A percentile compares a stretch with the other conserved stretches of the same genome.
Conservation (phyloP, 345 rosid genomes). For the Corymbia maculata region DNA sequence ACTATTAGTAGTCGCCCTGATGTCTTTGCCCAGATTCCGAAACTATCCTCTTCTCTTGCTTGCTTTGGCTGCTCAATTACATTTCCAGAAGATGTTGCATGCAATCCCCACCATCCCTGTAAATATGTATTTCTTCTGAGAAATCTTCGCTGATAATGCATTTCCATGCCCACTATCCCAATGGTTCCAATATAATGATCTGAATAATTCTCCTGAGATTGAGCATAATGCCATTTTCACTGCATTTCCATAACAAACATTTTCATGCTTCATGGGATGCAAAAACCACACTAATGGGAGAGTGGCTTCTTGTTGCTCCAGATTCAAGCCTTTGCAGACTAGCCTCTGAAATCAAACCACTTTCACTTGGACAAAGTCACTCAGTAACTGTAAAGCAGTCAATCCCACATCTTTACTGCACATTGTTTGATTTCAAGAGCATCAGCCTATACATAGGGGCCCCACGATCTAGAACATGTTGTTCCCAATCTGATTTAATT, state of each 20-base stretch:
- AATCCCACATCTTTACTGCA: background rate
- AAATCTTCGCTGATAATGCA: background rate
- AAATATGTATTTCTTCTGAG: background rate
- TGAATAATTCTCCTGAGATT: background rate
- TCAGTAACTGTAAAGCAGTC: background rate
- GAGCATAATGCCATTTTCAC: background rate
- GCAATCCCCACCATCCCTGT: background rate
- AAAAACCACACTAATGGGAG: background rate
- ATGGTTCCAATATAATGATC: background rate
- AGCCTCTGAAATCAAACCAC: background rate
- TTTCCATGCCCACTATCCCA: background rate
- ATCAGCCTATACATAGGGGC: slow-evolving; percentile 48
- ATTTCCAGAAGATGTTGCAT: background rate
- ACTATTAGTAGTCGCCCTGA: background rate
- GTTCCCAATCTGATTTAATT: slow-evolving; percentile 62
- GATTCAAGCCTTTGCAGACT: background rate
- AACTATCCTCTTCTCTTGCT: background rate
- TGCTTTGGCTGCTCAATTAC: background rate
- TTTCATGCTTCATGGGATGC: background rate
- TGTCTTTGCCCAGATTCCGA: background rate
- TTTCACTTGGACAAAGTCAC: background rate
- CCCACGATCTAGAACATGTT: slow-evolving; percentile 46
- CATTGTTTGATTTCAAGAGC: slow-evolving; percentile 22
- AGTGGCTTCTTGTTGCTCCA: background rate
- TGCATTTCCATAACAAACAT: background rate